These are phyloP conservation scores for Aphanomyces stellatus DNA, from an alignment of 352 stramenopile genomes.

Conservation along the genomic window DNA sequence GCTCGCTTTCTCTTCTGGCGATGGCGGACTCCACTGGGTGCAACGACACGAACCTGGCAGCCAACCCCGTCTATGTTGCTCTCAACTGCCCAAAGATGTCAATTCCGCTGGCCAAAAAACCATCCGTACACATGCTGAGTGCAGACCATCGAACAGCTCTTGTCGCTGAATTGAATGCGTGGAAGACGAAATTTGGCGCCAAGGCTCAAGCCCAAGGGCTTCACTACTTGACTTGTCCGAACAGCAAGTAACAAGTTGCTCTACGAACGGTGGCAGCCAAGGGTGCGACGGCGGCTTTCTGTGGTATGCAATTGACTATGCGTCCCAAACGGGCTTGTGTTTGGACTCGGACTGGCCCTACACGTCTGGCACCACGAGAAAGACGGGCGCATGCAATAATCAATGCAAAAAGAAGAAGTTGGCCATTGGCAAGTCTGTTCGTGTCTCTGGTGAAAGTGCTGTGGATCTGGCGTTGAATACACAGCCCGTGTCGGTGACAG, in stretches of 20 bases:
- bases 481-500: conserved; percentile 91
- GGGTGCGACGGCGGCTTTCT: conserved; percentile 96
- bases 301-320: conserved; percentile 95
- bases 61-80: no score
- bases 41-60: no score
- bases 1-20: no score
- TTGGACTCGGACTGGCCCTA: conserved; percentile 95
- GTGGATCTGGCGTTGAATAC: conserved; percentile 81
- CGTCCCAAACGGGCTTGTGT: conserved; percentile 90
- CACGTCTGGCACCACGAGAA: conserved; percentile 25
- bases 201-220: no score
- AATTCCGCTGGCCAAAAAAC: no score
- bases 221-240: conserved; percentile 91
- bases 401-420: conserved; percentile 84
- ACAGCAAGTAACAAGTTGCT: conserved; percentile 96
- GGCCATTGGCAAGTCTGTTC: conserved; percentile 89
- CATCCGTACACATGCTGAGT: no score
- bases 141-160: no score
- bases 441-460: conserved; percentile 41
- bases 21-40: no score
- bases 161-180: no score
- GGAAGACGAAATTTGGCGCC: no score
- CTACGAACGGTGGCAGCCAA: conserved; percentile 87
- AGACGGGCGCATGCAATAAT: conserved; percentile 66
- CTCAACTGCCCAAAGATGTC: no score